Base-by-base conservation (phyloP, 2,329 filamentous ascomycete genomes). In the Dryadomyces quercus-mongolicae region DNA sequence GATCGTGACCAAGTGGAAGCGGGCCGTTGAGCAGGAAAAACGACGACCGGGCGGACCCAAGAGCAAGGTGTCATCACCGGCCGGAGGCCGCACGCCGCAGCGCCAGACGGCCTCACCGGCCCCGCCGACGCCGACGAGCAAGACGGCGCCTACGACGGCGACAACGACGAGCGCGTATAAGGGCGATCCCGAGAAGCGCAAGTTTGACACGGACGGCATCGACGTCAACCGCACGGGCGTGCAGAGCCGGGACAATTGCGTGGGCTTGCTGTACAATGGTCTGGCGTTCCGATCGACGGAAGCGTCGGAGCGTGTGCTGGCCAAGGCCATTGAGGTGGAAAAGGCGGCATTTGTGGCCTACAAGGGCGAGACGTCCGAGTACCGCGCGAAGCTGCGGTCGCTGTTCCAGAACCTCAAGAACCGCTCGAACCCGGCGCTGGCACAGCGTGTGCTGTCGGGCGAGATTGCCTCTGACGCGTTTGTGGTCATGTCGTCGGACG, bases 331-430 rank as follows among this genome's bases (percentile, higher is more conserved):
- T 58, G 89, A 95, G 67, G 82, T 96, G 45, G 93, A 98, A 73
- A 68, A 78, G 42, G 88, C 90, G 8, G 87, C 87, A 6, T 91
- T 77, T 70, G 77, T 75, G 55, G 71, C 77, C 34, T 85, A 83
- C 67, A 84, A 85, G 55, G 82, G 84, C 54, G 85, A 90, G 63
- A 84, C 76, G 16, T 71, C 81, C 49, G 80, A 84, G 51, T 98
- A 98, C 77, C 85, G 86, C 66, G 78, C 77, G 60, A 96, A 96
- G 75, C 85, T 97, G 63, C 86, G 92, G 61, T 94, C 89, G 20
- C 81, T 98, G 21, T 97, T 89, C 72, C 83, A 91, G 67, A 97
- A 97, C 66, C 81, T 98, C 62, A 97, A 96, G 76, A 89, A 88
- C 74, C 91, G 88, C 71, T 85, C 83, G 59, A 97, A 97, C 71